Percentiles rank a stretch among this genome's conserved stretches.
Conservation (phyloP, 345 rosid species). For the sweet orange (Citrus sinensis) region DVS_A1.0 CM039162.1:28204501-28205000, state of each 20-base stretch:
- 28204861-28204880: conserved; percentile 19
- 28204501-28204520: background rate
- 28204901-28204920: conserved; percentile 49
- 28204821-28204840: background rate
- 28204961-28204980: conserved; percentile 45
- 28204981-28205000: conserved; percentile 52
- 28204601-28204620: conserved; percentile 23
- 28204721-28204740: conserved; percentile 56
- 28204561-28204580: conserved; percentile 68
- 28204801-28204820: background rate
- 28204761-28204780: conserved; percentile 51
- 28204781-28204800: background rate
- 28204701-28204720: conserved; percentile 49
- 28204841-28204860: conserved; percentile 3
- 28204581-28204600: conserved; percentile 55
- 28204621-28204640: background rate
- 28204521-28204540: conserved; percentile 97
- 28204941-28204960: conserved; percentile 44
- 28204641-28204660: background rate
- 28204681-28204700: conserved; percentile 35
- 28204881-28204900: conserved; percentile 37
- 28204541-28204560: conserved; percentile 76
- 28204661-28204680: background rate
- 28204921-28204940: conserved; percentile 55
- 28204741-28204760: conserved; percentile 64